phyloP scores from a whole-genome alignment of 1,284 basidiomycete species.

The Ustilago tritici region DNA sequence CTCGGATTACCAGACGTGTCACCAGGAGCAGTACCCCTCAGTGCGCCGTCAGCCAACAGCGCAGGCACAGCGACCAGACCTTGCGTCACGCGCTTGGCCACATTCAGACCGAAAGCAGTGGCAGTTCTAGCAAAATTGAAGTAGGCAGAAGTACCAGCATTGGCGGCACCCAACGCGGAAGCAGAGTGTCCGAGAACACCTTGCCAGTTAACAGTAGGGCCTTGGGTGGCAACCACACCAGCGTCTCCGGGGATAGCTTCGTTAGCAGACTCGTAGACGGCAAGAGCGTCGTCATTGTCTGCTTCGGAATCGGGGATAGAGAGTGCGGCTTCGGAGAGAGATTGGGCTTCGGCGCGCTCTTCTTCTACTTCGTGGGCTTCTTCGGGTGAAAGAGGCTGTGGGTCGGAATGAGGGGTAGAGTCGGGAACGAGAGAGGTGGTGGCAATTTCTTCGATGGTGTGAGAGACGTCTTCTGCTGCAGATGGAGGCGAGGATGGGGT shows the following conservation, averaged over 20 bases:
- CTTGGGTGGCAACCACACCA: conserved; percentile 21
- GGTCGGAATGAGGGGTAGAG: background rate
- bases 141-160: conserved; percentile 56
- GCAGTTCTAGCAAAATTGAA: conserved; percentile 54
- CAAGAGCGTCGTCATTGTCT: conserved; percentile 10
- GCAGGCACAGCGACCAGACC: conserved; percentile 56
- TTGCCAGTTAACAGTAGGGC: conserved; percentile 37
- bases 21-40: conserved; percentile 47
- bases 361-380: conserved; percentile 30
- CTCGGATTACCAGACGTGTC: conserved; percentile 28
- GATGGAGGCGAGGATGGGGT: background rate
- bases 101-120: conserved; percentile 53
- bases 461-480: background rate
- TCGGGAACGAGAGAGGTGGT: background rate
- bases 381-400: conserved; percentile 8
- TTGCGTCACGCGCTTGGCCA: conserved; percentile 62
- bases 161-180: conserved; percentile 51
- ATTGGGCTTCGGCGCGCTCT: conserved; percentile 38
- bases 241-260: conserved; percentile 29
- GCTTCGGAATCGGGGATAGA: conserved; percentile 57
- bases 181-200: conserved; percentile 48
- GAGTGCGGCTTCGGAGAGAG: conserved; percentile 52
- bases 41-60: conserved; percentile 51
- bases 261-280: conserved; percentile 21
- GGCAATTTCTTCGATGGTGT: background rate